Percentiles rank a stretch among this genome's conserved stretches.
Conservation (phyloP, 2,329 filamentous ascomycete species). For the Clarireedia homoeocarpa region DNA sequence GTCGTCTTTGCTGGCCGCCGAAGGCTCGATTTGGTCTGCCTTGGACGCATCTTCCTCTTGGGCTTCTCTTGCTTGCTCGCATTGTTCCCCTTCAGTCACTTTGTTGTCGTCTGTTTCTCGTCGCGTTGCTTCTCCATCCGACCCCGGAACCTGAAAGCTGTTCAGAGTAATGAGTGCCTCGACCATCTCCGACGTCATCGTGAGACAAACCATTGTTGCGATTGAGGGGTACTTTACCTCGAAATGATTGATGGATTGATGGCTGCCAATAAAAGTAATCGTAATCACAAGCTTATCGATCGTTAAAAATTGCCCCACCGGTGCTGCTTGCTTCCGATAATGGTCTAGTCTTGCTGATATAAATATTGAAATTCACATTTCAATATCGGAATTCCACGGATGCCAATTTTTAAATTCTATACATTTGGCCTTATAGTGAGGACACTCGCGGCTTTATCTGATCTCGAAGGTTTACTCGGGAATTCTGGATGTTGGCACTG, state of each 20-base stretch:
- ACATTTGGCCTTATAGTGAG: neutral
- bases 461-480: neutral
- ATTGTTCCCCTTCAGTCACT: neutral
- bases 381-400: slow-evolving; percentile 18
- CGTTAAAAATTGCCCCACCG: slow-evolving; percentile 10
- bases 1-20: neutral
- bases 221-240: neutral
- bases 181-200: slow-evolving; percentile 63
- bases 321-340: slow-evolving; percentile 15
- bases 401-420: slow-evolving; percentile 5
- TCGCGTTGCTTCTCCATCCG: neutral
- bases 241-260: neutral
- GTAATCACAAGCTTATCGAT: slow-evolving; percentile 13
- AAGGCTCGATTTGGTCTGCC: too few species aligned
- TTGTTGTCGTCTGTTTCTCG: neutral
- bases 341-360: slow-evolving; percentile 18
- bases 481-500: neutral
- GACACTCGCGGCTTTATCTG: neutral
- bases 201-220: slow-evolving; percentile 62
- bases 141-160: neutral
- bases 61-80: neutral
- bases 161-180: slow-evolving; percentile 45
- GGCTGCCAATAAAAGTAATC: neutral
- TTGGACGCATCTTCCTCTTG: neutral
- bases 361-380: slow-evolving; percentile 5